A percentile compares a stretch with the other conserved stretches of the same genome.
Evolutionary conservation across 257 asterid species (phyloP).

Genomic region (Ilex aquifolium): DNA sequence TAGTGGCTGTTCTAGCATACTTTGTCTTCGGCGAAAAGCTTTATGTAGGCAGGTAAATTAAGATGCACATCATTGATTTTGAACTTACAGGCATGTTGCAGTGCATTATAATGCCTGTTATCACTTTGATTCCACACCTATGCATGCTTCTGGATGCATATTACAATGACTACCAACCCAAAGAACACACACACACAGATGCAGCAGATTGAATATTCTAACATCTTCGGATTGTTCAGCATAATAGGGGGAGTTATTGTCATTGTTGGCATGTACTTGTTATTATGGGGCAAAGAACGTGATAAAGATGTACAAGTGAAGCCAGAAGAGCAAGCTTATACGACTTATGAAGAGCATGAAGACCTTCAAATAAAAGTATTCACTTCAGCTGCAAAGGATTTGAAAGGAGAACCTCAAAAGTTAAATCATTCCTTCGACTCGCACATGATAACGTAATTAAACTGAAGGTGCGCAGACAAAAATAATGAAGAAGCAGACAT

Average conservation of each 20-base stretch:
- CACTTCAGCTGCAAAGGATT: constrained; percentile 19
- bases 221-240: constrained; percentile 29
- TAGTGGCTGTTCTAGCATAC: constrained; percentile 52
- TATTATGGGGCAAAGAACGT: constrained; percentile 69
- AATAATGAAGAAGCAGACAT: too few relatives aligned
- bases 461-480: too few relatives aligned
- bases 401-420: constrained; percentile 26
- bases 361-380: constrained; percentile 20
- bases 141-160: too few relatives aligned
- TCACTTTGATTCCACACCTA: too few relatives aligned
- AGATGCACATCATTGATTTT: neutral
- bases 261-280: constrained; percentile 56
- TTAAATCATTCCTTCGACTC: neutral
- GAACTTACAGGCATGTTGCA: neutral
- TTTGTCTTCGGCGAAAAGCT: constrained; percentile 64
- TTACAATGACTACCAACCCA: too few relatives aligned
- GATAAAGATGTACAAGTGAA: constrained; percentile 27
- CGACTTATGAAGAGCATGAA: constrained; percentile 9
- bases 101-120: too few relatives aligned
- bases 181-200: neutral
- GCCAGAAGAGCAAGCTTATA: constrained; percentile 17
- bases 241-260: constrained; percentile 56
- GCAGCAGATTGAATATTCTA: neutral
- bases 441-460: too few relatives aligned
- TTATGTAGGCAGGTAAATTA: constrained; percentile 57